phyloP scores from a whole-genome alignment of 1,284 basidiomycete genomes.

The Leccinum brunneo-olivaceum region DNA sequence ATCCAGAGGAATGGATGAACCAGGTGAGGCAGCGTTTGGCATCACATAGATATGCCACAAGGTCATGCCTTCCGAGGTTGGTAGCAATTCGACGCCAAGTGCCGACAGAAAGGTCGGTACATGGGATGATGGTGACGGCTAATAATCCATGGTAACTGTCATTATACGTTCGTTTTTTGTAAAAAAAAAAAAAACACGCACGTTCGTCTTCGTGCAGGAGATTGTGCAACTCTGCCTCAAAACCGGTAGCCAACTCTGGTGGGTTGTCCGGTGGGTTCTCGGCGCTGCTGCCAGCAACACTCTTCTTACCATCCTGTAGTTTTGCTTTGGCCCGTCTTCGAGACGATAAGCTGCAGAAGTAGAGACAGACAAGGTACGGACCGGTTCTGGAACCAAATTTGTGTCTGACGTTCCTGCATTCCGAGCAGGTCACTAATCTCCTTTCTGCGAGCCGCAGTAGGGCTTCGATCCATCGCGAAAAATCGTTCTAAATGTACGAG shows the following conservation, averaged over 20 bases:
- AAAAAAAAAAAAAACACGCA: constrained; percentile 34
- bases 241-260: constrained; percentile 46
- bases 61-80: constrained; percentile 48
- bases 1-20: constrained; percentile 68
- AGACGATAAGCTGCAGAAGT: constrained; percentile 4
- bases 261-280: constrained; percentile 45
- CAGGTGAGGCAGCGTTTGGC: constrained; percentile 59
- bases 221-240: constrained; percentile 52
- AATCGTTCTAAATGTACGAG: constrained; percentile 64
- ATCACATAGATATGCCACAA: constrained; percentile 70
- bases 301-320: constrained; percentile 54
- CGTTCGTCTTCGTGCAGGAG: constrained; percentile 69
- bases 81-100: constrained; percentile 69
- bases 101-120: constrained; percentile 66
- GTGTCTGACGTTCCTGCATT: constrained; percentile 79
- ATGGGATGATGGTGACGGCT: constrained; percentile 73
- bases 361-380: constrained; percentile 26
- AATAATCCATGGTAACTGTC: constrained; percentile 6
- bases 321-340: constrained; percentile 74
- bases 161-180: constrained; percentile 11
- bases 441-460: constrained; percentile 59
- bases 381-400: constrained; percentile 86
- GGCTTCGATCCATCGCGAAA: constrained; percentile 62
- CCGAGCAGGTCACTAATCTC: constrained; percentile 72
- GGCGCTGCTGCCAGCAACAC: constrained; percentile 30